phyloP scores from a whole-genome alignment of 176 grass and related monocot genomes.

The Hordeum vulgare region DNA sequence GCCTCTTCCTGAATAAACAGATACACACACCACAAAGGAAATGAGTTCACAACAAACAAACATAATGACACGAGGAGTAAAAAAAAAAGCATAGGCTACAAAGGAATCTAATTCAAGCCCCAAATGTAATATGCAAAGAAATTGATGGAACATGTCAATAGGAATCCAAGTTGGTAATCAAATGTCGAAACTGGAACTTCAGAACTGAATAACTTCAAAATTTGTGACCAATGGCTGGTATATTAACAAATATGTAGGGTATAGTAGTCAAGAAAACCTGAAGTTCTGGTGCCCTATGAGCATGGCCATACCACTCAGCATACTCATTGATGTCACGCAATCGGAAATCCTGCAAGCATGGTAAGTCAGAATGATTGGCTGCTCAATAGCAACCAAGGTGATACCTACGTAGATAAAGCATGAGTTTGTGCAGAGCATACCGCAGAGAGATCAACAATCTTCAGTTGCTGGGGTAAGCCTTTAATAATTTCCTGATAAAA shows the following conservation, averaged over 20 bases:
- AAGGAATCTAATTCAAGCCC: background rate
- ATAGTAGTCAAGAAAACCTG: conserved; percentile 43
- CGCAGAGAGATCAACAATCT: conserved; percentile 97
- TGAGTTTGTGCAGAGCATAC: conserved; percentile 33
- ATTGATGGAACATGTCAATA: background rate
- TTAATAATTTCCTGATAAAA: conserved; percentile 87
- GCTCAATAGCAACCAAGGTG: background rate
- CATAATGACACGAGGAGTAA: background rate
- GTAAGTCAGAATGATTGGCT: background rate
- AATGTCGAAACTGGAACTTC: background rate
- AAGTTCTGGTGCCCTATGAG: conserved; percentile 86
- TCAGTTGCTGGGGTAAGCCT: conserved; percentile 63
- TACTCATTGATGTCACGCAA: conserved; percentile 75
- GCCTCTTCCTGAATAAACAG: conserved; percentile 59
- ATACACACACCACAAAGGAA: background rate
- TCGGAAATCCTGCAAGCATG: conserved; percentile 67
- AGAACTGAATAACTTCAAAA: background rate
- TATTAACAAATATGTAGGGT: background rate
- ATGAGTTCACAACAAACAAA: conserved; percentile 19
- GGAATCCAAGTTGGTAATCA: background rate
- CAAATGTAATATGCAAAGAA: background rate
- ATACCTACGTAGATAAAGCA: background rate
- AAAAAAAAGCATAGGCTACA: background rate
- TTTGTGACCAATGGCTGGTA: background rate
- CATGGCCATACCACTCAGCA: conserved; percentile 89